Base-by-base conservation (phyloP, 768 basidiomycete species). In the Macrolepiota fuliginosa region DNA sequence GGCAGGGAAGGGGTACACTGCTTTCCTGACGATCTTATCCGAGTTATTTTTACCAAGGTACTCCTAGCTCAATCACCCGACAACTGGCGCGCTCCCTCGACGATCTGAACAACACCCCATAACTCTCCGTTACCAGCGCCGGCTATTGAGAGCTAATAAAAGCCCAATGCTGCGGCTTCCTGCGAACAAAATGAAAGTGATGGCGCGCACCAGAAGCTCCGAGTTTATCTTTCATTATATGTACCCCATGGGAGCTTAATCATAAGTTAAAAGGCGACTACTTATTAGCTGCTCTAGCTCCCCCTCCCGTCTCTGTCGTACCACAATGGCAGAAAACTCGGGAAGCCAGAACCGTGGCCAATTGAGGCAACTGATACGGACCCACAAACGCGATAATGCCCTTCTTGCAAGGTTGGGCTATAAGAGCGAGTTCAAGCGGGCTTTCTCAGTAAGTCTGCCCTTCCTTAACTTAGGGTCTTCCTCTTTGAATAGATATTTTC, bases 341-440 rank as follows among this genome's bases (percentile, higher is more conserved):
- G 29, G 35, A 9, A 19, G 19, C 35, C 17, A 17, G 7, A 29
- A 53, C 36, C 5, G 22, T 12, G 46, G n/a, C n/a, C n/a, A 11
- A 12, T 17, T 10, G 22, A 24, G 6, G n/a, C 46, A 19, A 22
- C 36, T 17, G 32, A 10, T 35, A 35, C 46, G 46, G 17, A 19
- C 24, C 35, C 56, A 50, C 19, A 52, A 52, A 10, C 49, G 47
- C 9, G 64, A 65, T 19, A 32, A 63, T 29, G 62, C 54, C 12
- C 39, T 65, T 11, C 62, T 65, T 22, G 84, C 85, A 3, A 65
- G 73, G 40, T 77, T 86, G 15, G 84, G 84, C 4, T 86, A 86
- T 67, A 83, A 78, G 71, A 75, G 77, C 64, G 83, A 85, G 65
- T 86, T 86, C 67, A 82, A 70, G 66, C 79, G 84, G 46, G 83